phyloP scores from a whole-genome alignment of 1,139 yeast species.

The Entelexis paramagnoliae region DNA sequence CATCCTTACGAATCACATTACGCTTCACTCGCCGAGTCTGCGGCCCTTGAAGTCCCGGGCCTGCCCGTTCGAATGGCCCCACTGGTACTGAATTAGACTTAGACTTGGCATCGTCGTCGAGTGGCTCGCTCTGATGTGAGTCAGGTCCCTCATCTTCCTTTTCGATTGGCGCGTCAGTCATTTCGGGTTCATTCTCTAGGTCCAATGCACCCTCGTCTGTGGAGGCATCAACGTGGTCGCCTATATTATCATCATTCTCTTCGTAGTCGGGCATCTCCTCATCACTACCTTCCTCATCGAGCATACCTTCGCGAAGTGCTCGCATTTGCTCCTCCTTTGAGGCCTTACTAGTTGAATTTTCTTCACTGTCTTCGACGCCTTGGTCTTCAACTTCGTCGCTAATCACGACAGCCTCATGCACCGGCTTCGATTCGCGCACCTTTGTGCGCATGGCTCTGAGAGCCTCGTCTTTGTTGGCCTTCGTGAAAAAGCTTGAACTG shows the following conservation, averaged over 20 bases:
- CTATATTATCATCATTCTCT: not conserved
- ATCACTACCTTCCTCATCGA: not conserved
- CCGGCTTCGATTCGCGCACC: slow-evolving; percentile 3
- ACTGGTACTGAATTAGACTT: not conserved
- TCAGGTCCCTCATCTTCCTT: not conserved
- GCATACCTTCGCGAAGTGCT: not conserved
- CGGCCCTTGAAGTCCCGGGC: not conserved
- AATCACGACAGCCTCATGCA: slow-evolving; percentile 13
- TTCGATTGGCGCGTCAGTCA: too few species aligned
- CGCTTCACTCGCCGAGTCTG: slow-evolving; percentile 6
- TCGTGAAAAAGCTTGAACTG: not conserved
- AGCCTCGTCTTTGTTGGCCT: slow-evolving; percentile 8
- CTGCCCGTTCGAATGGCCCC: not conserved
- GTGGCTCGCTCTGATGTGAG: not conserved
- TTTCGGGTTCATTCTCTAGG: not conserved
- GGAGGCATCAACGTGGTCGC: not conserved
- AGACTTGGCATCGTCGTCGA: not conserved
- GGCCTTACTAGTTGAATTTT: not conserved
- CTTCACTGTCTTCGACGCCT: slow-evolving; percentile 1
- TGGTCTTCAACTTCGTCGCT: slow-evolving; percentile 1
- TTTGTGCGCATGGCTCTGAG: not conserved
- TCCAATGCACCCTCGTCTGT: not conserved
- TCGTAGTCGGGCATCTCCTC: not conserved
- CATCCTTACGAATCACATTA: slow-evolving; percentile 3
- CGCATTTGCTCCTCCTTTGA: slow-evolving; percentile 3